Evolutionary conservation across 257 asterid species (phyloP).

Genomic region (Avicennia marina): DNA sequence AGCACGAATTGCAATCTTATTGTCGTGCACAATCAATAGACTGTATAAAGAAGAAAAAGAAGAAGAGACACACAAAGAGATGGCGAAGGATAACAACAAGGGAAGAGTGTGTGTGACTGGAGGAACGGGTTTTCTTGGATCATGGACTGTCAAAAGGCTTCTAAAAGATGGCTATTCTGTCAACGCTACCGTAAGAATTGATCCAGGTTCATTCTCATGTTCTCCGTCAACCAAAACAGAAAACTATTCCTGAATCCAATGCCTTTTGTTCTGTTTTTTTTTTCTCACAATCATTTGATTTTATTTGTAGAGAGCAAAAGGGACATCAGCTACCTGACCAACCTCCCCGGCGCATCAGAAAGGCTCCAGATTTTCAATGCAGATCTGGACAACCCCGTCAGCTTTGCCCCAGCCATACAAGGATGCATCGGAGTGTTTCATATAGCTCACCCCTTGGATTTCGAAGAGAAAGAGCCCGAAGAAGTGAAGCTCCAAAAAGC

Average conservation of each 20-base stretch:
- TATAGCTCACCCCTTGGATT: not conserved
- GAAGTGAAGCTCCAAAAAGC: not conserved
- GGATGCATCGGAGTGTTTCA: slow-evolving; percentile 6
- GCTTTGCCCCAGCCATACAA: not conserved
- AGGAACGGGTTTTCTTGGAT: slow-evolving; percentile 28
- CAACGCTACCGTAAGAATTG: slow-evolving; percentile 21
- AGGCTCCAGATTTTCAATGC: not conserved
- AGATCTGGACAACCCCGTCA: not conserved
- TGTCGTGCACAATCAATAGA: no score
- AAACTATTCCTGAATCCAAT: not conserved
- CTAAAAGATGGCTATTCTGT: slow-evolving; percentile 29
- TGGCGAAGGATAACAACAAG: slow-evolving; percentile 6
- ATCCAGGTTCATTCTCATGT: slow-evolving; percentile 4
- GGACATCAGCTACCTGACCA: not conserved
- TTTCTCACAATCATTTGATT: not conserved
- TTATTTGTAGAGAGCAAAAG: not conserved
- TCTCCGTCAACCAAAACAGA: not conserved
- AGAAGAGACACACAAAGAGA: not conserved
- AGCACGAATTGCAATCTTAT: no score
- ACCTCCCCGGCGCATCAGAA: not conserved
- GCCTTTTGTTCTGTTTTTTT: not conserved
- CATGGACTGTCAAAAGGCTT: slow-evolving; percentile 29
- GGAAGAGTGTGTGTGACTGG: slow-evolving; percentile 34
- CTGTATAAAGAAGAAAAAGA: no score
- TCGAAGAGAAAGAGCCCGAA: not conserved